phyloP scores from a whole-genome alignment of 179 eudicot species.

The Spinacia oleracea region DNA sequence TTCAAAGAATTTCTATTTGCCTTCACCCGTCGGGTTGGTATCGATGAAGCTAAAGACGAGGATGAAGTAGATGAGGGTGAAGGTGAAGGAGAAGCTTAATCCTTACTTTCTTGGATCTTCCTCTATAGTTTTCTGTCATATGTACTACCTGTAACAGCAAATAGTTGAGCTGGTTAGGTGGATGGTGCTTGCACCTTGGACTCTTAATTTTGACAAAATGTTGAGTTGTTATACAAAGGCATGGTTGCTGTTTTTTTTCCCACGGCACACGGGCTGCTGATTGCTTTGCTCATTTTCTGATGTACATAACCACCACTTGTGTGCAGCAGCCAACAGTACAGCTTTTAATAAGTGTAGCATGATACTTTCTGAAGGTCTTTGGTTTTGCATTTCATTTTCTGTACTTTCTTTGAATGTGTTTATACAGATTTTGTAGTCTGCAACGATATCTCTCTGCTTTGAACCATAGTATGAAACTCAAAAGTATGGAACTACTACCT shows the following conservation, averaged over 20 bases:
- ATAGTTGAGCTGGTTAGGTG: neutral
- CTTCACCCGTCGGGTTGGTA: conserved; percentile 91
- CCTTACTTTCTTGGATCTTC: neutral
- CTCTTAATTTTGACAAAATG: conserved; percentile 12
- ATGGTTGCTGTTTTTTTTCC: no score
- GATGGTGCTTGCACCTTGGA: neutral
- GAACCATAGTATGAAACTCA: no score
- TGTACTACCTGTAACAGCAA: conserved; percentile 5
- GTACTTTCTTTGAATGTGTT: neutral
- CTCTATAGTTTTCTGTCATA: neutral
- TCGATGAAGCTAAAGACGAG: conserved; percentile 74
- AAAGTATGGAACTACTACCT: no score
- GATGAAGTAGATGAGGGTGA: conserved; percentile 31
- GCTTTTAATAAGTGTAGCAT: conserved; percentile 10
- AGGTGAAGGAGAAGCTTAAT: conserved; percentile 24
- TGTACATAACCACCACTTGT: conserved; percentile 18
- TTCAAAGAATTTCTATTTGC: conserved; percentile 93
- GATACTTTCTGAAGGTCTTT: neutral
- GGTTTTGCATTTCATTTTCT: neutral
- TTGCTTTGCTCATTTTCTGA: neutral
- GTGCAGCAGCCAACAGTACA: neutral
- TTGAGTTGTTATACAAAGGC: neutral
- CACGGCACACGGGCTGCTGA: neutral
- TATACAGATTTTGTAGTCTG: no score
- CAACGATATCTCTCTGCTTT: no score